phyloP scores from a whole-genome alignment of 2,329 filamentous ascomycete species.

The Trichoderma lentiforme region DNA sequence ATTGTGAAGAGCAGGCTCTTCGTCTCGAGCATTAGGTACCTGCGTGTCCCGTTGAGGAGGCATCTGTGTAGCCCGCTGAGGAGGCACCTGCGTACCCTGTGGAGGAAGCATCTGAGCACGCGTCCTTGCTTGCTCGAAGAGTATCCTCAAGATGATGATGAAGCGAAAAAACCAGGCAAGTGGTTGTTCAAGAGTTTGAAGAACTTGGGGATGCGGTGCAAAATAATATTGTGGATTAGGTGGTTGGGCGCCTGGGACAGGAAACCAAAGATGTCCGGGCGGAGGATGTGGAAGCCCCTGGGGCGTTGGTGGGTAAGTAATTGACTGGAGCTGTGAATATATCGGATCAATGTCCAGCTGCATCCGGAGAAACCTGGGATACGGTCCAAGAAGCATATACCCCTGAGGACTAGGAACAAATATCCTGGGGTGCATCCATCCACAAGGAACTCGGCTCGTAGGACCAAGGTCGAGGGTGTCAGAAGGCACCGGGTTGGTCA shows the following conservation, averaged over 20 bases:
- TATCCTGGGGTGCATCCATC: not conserved
- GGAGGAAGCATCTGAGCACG: not conserved
- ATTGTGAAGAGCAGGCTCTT: not conserved
- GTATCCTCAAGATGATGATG: not conserved
- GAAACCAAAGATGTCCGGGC: not conserved
- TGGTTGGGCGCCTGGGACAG: not conserved
- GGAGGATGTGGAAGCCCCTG: not conserved
- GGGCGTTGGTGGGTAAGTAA: not conserved
- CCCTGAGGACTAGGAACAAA: not conserved
- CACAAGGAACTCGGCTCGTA: constrained; percentile 43
- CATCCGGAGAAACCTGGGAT: not conserved
- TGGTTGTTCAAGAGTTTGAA: not conserved
- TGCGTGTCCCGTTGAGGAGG: not conserved
- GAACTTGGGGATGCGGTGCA: not conserved
- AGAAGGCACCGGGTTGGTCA: constrained; percentile 55
- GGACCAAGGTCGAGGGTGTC: constrained; percentile 36
- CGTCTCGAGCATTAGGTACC: not conserved
- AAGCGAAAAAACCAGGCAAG: not conserved
- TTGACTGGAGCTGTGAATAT: not conserved
- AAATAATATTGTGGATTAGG: not conserved
- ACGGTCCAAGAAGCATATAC: not conserved
- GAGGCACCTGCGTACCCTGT: not conserved
- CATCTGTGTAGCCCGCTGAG: not conserved
- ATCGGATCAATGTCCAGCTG: not conserved
- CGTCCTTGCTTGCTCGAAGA: not conserved